These are phyloP conservation scores for Trametes punicea DNA, from an alignment of 768 basidiomycete species.

Conservation along the genomic window DNA sequence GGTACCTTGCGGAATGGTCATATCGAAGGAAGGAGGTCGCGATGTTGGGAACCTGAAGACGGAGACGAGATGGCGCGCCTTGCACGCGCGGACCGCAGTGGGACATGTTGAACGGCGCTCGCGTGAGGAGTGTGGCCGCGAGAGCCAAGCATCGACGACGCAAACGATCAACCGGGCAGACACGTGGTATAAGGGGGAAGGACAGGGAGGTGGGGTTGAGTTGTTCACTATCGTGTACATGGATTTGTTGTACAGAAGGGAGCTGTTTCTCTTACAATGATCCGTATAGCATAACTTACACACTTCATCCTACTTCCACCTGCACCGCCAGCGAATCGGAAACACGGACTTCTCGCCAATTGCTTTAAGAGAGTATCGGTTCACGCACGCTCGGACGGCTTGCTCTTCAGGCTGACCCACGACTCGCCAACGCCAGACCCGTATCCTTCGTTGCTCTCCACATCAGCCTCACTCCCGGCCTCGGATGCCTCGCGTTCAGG, in stretches of 20 bases:
- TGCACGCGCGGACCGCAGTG: too few species aligned
- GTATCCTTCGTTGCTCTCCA: conserved; percentile 60
- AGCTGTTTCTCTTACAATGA: neutral
- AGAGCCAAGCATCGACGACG: too few species aligned
- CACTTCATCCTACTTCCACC: neutral
- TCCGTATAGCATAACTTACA: conserved; percentile 6
- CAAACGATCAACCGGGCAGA: too few species aligned
- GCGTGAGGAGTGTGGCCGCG: too few species aligned
- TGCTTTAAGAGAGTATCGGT: too few species aligned
- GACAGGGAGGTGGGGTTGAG: neutral
- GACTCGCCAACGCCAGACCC: conserved; percentile 52
- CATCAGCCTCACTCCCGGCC: conserved; percentile 61
- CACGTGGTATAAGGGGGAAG: neutral
- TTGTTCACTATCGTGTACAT: neutral
- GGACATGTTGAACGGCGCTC: too few species aligned
- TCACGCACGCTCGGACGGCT: neutral
- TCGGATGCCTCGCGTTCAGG: conserved; percentile 36
- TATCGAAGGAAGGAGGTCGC: too few species aligned
- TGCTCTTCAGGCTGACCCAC: conserved; percentile 59
- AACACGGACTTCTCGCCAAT: neutral
- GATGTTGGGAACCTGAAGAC: too few species aligned
- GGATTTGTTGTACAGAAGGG: conserved; percentile 1
- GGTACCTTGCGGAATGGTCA: too few species aligned
- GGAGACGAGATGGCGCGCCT: too few species aligned
- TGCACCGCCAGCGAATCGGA: too few species aligned